phyloP scores from a whole-genome alignment of 768 basidiomycete genomes.

The Tylopilus balloui region DNA sequence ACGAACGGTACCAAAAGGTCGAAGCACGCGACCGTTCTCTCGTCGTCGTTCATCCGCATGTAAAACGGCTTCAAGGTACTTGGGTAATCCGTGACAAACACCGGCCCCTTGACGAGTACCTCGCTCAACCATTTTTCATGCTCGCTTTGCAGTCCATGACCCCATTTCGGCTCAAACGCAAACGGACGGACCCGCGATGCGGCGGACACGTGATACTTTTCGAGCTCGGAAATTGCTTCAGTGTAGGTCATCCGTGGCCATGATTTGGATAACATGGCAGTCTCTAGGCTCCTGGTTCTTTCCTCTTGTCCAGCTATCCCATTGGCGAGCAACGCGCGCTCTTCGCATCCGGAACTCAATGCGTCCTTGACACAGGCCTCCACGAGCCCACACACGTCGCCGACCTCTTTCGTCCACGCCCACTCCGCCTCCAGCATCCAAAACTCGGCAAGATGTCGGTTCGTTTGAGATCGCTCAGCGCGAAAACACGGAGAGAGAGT shows the following conservation, averaged over 20 bases:
- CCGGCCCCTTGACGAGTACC: constrained; percentile 59
- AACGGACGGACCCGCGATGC: constrained; percentile 36
- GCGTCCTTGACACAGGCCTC: constrained; percentile 50
- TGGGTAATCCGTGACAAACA: constrained; percentile 93
- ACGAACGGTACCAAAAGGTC: constrained; percentile 85
- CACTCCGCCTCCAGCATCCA: constrained; percentile 99
- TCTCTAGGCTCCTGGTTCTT: constrained; percentile 34
- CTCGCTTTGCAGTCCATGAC: constrained; percentile 73
- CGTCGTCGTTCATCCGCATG: constrained; percentile 70
- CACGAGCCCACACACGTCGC: constrained; percentile 50
- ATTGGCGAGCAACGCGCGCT: constrained; percentile 32
- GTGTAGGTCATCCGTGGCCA: constrained; percentile 81
- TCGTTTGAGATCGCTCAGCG: constrained; percentile 84
- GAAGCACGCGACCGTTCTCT: constrained; percentile 83
- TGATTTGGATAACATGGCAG: constrained; percentile 33
- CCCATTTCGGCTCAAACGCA: constrained; percentile 59
- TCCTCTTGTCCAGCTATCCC: constrained; percentile 31
- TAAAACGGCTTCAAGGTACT: constrained; percentile 86
- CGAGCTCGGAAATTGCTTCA: constrained; percentile 62
- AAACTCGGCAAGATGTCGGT: constrained; percentile 93
- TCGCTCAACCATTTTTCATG: constrained; percentile 92
- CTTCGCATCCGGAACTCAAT: constrained; percentile 31
- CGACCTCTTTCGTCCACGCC: constrained; percentile 50
- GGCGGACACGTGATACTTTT: constrained; percentile 30
- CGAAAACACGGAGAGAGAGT: constrained; percentile 93